A percentile compares a stretch with the other conserved stretches of the same genome.
Conservation (phyloP, 495 filamentous ascomycete species). For the Annulohypoxylon nitens region DNA sequence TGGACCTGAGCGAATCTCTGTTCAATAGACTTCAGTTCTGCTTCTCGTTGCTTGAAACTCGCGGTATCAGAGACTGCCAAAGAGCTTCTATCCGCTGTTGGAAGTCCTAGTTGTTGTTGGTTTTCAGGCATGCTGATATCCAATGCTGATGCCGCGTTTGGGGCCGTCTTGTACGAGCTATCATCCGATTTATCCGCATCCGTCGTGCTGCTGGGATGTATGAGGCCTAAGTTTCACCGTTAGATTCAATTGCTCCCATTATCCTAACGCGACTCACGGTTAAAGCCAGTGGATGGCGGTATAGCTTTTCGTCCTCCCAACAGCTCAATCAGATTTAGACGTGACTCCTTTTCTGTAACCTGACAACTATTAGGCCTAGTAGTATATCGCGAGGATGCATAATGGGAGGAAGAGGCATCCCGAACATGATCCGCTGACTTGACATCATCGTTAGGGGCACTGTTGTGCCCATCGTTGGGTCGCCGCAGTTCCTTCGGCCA, state of each 20-base stretch:
- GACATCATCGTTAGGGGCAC: neutral
- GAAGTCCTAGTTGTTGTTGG: conserved; percentile 1
- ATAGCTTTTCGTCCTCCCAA: conserved; percentile 33
- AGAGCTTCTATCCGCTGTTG: conserved; percentile 30
- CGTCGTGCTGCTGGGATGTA: conserved; percentile 39
- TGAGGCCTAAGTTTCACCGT: conserved; percentile 31
- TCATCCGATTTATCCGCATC: conserved; percentile 49
- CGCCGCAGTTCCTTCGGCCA: conserved; percentile 1
- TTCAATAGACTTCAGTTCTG: conserved; percentile 47
- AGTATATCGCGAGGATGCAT: conserved; percentile 48
- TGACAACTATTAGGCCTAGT: conserved; percentile 43
- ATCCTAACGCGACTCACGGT: conserved; percentile 35
- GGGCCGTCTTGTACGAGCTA: conserved; percentile 50
- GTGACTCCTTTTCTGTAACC: conserved; percentile 34
- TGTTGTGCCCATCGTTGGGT: neutral
- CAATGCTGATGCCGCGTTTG: conserved; percentile 38
- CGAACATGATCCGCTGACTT: conserved; percentile 21
- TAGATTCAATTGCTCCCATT: conserved; percentile 6
- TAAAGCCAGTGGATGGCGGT: conserved; percentile 28
- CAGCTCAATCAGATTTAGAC: conserved; percentile 33
- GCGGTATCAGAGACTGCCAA: conserved; percentile 37
- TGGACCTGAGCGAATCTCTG: conserved; percentile 52
- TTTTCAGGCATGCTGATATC: conserved; percentile 25
- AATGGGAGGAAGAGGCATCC: conserved; percentile 40
- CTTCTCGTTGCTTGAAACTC: conserved; percentile 47